Conservation (phyloP, 176 grass and related monocot species). For the Saccharum officinarum region DNA sequence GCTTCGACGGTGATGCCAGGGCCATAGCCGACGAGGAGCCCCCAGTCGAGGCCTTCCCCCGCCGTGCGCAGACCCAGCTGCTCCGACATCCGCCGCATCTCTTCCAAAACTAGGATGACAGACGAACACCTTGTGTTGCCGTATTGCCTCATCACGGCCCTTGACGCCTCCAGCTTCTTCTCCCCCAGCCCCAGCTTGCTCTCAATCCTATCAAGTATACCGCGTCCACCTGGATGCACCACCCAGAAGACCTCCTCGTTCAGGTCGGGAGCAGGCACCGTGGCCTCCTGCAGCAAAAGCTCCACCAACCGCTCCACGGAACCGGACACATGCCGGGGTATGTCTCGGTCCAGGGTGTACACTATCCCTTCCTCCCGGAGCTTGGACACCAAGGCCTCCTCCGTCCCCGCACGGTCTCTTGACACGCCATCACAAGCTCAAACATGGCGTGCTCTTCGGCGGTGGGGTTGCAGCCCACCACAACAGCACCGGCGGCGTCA, state of each 20-base stretch:
- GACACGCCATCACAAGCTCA: neutral
- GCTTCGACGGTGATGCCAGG: slow-evolving; percentile 18
- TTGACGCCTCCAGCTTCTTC: slow-evolving; percentile 34
- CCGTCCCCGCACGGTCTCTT: neutral
- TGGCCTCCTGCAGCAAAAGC: neutral
- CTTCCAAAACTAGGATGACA: slow-evolving; percentile 61
- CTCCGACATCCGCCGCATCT: slow-evolving; percentile 37
- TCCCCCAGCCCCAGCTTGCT: slow-evolving; percentile 30
- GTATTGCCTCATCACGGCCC: slow-evolving; percentile 49
- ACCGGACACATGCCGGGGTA: neutral
- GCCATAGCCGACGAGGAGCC: slow-evolving; percentile 36
- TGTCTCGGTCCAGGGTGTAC: neutral
- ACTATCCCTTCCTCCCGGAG: slow-evolving; percentile 4
- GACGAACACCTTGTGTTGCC: slow-evolving; percentile 62
- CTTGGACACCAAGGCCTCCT: neutral
- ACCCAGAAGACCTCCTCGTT: slow-evolving; percentile 67
- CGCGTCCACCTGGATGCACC: slow-evolving; percentile 54
- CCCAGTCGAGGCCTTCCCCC: slow-evolving; percentile 61
- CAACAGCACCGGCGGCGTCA: neutral
- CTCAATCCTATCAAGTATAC: slow-evolving; percentile 57
- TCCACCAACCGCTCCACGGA: neutral
- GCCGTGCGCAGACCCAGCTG: neutral
- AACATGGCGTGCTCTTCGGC: neutral
- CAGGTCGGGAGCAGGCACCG: slow-evolving; percentile 35
- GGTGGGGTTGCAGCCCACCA: neutral